Conservation (phyloP, 2,329 filamentous ascomycete species). For the Rutstroemia sydowiana region DNA sequence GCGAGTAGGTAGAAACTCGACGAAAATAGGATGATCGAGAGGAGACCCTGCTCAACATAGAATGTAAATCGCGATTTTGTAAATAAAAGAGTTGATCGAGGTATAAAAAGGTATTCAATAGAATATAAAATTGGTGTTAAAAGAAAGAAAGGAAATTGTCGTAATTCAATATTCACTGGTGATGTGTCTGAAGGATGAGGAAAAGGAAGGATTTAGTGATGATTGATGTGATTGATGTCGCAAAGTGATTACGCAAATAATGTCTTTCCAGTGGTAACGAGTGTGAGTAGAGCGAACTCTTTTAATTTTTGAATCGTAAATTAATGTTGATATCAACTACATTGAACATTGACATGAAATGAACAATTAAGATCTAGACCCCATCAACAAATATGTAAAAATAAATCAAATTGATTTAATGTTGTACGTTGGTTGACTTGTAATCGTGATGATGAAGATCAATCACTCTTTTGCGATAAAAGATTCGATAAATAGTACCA, state of each 20-base stretch:
- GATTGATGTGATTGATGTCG: too few relatives aligned
- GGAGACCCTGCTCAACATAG: not conserved
- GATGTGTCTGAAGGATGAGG: not conserved
- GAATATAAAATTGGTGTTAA: not conserved
- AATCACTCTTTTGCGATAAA: too few relatives aligned
- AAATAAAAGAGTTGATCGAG: not conserved
- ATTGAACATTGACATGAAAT: not conserved
- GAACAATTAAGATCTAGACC: not conserved
- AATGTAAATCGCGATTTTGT: not conserved
- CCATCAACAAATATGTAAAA: too few relatives aligned
- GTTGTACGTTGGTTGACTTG: too few relatives aligned
- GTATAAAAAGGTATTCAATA: not conserved
- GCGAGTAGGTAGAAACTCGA: not conserved
- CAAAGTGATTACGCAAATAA: not conserved
- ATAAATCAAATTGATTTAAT: too few relatives aligned
- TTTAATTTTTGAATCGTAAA: not conserved
- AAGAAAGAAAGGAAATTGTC: not conserved
- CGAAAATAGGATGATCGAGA: constrained; percentile 2
- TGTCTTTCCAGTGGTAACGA: not conserved
- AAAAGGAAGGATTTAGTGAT: not conserved
- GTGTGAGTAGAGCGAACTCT: not conserved
- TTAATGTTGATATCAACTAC: not conserved
- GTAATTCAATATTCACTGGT: not conserved
- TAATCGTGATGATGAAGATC: not conserved
- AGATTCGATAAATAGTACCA: too few relatives aligned